These are phyloP conservation scores for Pseudogymnoascus pannorum DNA, from an alignment of 2,329 filamentous ascomycete genomes.

Conservation along the genomic window DNA sequence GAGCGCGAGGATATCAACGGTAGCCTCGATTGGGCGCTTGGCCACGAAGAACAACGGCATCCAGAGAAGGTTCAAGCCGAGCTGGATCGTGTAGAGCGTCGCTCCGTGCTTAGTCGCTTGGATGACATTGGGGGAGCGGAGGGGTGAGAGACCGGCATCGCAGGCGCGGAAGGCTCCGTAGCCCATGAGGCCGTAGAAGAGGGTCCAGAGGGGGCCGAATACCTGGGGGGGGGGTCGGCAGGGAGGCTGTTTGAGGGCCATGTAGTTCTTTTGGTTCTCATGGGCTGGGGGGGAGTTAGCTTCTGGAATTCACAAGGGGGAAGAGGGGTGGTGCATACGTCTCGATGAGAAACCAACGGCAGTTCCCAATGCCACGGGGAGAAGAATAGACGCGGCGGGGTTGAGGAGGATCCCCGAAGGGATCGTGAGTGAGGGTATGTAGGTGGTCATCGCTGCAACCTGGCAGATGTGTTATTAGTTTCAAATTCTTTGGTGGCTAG, in stretches of 20 bases:
- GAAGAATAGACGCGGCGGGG: slow-evolving; percentile 64
- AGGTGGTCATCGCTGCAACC: slow-evolving; percentile 60
- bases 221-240: slow-evolving; percentile 52
- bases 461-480: neutral
- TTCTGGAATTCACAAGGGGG: neutral
- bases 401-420: slow-evolving; percentile 64
- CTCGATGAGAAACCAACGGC: slow-evolving; percentile 63
- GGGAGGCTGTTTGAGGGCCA: slow-evolving; percentile 59
- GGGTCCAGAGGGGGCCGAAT: slow-evolving; percentile 60
- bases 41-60: slow-evolving; percentile 89
- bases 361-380: slow-evolving; percentile 67
- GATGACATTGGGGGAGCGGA: slow-evolving; percentile 45
- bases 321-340: slow-evolving; percentile 41
- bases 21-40: slow-evolving; percentile 64
- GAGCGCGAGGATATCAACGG: slow-evolving; percentile 66
- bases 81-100: slow-evolving; percentile 77
- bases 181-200: slow-evolving; percentile 73
- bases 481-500: neutral
- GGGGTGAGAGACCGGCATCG: slow-evolving; percentile 50
- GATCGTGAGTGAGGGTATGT: slow-evolving; percentile 70
- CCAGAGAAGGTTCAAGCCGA: slow-evolving; percentile 79
- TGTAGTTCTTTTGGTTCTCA: slow-evolving; percentile 55
- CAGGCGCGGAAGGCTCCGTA: slow-evolving; percentile 80
- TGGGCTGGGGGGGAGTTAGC: slow-evolving; percentile 34
- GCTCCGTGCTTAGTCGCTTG: slow-evolving; percentile 58